Base-by-base conservation (phyloP, 148 eudicot genomes). In the Persicaria maculosa region DNA sequence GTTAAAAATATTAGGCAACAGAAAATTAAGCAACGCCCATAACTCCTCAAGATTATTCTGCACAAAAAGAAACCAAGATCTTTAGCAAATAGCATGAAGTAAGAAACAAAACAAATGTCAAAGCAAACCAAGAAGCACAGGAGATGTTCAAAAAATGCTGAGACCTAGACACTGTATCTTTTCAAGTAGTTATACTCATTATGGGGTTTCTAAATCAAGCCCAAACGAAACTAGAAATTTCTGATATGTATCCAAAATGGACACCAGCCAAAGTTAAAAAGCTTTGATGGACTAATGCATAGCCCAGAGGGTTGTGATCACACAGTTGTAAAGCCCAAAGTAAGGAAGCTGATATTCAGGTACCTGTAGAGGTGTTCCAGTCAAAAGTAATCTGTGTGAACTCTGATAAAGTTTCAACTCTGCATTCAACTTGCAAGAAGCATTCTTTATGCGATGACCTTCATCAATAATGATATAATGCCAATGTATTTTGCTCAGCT, bases 361-460 rank as follows among this genome's bases (percentile, higher is more conserved):
- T 9, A 95, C 99, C 99, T 95, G 99, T 77, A 95, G 78, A 47
- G 99, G 99, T 12, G 99, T 95, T 74, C 98, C 98, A 55, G 98
- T 95, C 82, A 95, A 85, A 69, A 95, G 87, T 81, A 95, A 80
- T 82, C 98, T 88, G 83, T 95, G 98, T 54, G 97, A 86, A 77
- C 98, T 95, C 50, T 82, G 93, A 83, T 95, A 95, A 78, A 83
- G 92, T 84, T 88, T 95, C 85, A 95, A 76, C 54, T 95, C 98
- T 76, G 98, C 98, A 85, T 95, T 95, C 78, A 95, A 83, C 84
- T 95, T 95, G 90, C 98, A 95, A 40, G 97, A 95, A 74, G 98
- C 98, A 86, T 95, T 95, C 85, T 95, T 95, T 57, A 95, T 95
- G 25, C 98, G 93, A 80, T 95, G 97, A 47, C 98, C 98, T 85